These are phyloP conservation scores for Myxozyma geophila DNA, from an alignment of 805 yeast species.

Conservation along the genomic window DNA sequence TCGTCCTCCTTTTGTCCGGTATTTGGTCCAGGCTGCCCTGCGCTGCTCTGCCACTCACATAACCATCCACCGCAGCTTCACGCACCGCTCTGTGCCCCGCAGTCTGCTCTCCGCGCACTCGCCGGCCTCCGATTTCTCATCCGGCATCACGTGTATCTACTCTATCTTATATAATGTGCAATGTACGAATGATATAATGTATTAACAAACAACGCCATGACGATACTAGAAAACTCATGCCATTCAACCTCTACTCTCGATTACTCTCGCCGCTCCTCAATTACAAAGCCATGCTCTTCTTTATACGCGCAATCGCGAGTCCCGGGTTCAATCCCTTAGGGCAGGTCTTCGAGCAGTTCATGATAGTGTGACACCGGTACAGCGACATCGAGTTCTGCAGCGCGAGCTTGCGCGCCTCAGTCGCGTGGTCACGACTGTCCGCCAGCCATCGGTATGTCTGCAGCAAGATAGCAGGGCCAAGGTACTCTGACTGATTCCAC, in stretches of 20 bases:
- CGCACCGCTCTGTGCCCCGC: too few relatives aligned
- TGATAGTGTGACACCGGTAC: conserved; percentile 92
- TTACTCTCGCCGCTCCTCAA: neutral
- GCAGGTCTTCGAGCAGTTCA: conserved; percentile 98
- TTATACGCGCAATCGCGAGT: conserved; percentile 93
- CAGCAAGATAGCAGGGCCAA: conserved; percentile 98
- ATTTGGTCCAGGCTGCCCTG: too few relatives aligned
- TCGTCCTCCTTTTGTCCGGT: too few relatives aligned
- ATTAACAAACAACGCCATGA: conserved; percentile 6
- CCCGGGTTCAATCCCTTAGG: conserved; percentile 99
- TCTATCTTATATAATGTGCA: too few relatives aligned
- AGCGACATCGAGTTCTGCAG: conserved; percentile 95
- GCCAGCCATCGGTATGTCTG: conserved; percentile 99
- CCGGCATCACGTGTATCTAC: too few relatives aligned
- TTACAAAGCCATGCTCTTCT: conserved; percentile 84
- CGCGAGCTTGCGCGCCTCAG: conserved; percentile 78
- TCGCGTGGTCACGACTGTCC: conserved; percentile 94
- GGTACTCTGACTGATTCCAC: conserved; percentile 99
- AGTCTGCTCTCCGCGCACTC: too few relatives aligned
- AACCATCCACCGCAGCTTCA: too few relatives aligned
- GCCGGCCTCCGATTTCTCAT: too few relatives aligned
- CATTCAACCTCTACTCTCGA: neutral
- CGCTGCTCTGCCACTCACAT: too few relatives aligned
- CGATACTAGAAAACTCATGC: neutral
- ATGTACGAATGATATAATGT: neutral